These are phyloP conservation scores for Phytopythium vexans DNA, from an alignment of 352 stramenopile species.

Conservation along the genomic window DNA sequence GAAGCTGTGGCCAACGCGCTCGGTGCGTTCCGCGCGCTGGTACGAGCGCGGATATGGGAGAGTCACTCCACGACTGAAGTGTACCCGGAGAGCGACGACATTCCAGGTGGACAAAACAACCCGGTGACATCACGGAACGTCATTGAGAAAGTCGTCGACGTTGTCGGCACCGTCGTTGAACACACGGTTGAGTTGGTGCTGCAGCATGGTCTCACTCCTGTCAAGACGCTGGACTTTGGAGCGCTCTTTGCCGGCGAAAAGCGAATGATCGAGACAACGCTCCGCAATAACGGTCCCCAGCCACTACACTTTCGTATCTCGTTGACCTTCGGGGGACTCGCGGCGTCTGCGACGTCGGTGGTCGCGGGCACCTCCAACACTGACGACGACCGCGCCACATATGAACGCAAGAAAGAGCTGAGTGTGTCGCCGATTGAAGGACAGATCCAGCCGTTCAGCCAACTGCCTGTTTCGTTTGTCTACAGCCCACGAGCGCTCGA, in stretches of 20 bases:
- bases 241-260: constrained; percentile 67
- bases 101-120: background rate
- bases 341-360: background rate
- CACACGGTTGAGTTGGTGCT: constrained; percentile 85
- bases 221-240: constrained; percentile 63
- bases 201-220: constrained; percentile 32
- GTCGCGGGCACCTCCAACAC: background rate
- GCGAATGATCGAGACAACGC: constrained; percentile 50
- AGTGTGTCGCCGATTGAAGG: constrained; percentile 52
- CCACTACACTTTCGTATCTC: constrained; percentile 61
- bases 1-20: constrained; percentile 33
- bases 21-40: constrained; percentile 35
- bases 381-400: constrained; percentile 63
- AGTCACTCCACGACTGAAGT: constrained; percentile 3
- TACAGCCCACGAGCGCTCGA: constrained; percentile 48
- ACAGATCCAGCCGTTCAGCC: constrained; percentile 56
- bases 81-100: constrained; percentile 8
- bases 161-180: constrained; percentile 75
- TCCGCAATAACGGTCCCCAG: constrained; percentile 77
- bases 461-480: constrained; percentile 39
- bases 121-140: background rate
- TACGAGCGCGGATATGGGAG: constrained; percentile 47
- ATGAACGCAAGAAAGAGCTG: constrained; percentile 70
- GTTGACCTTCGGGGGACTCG: constrained; percentile 35
- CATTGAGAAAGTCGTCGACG: constrained; percentile 73